Evolutionary conservation across 345 rosid species (phyloP).

Genomic region (Eucalyptus coolabah): DNA sequence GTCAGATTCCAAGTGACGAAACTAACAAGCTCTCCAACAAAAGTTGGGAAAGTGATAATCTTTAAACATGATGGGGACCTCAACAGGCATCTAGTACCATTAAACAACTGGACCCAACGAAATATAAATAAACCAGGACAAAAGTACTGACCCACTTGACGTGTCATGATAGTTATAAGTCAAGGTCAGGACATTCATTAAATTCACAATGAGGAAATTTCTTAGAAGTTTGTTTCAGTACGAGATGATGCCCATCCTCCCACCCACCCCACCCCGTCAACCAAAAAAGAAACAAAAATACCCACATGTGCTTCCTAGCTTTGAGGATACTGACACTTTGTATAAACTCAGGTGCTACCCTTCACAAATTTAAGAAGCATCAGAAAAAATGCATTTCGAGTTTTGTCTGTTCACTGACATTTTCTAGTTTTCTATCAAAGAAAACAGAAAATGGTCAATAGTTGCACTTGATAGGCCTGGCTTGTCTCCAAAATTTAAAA

Average conservation of each 20-base stretch:
- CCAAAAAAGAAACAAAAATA: neutral
- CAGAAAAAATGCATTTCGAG: neutral
- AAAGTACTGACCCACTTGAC: neutral
- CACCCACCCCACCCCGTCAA: neutral
- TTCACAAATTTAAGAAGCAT: neutral
- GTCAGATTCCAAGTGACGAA: neutral
- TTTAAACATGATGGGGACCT: neutral
- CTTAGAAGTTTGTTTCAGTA: neutral
- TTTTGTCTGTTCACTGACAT: neutral
- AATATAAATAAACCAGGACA: neutral
- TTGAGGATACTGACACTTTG: neutral
- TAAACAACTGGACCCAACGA: neutral
- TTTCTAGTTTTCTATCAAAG: neutral
- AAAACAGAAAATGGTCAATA: neutral
- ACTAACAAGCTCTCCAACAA: neutral
- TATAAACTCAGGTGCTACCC: neutral
- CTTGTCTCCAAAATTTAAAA: neutral
- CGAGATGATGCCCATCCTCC: neutral
- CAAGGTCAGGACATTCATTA: neutral
- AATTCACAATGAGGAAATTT: neutral
- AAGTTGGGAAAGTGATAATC: neutral
- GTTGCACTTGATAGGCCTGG: neutral
- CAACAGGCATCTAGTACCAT: neutral
- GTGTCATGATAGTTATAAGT: neutral
- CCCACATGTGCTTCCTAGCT: neutral